Percentiles rank a stretch among this genome's conserved stretches.
phyloP scores from a whole-genome alignment of 257 asterid species.

The Mentha longifolia region DNA sequence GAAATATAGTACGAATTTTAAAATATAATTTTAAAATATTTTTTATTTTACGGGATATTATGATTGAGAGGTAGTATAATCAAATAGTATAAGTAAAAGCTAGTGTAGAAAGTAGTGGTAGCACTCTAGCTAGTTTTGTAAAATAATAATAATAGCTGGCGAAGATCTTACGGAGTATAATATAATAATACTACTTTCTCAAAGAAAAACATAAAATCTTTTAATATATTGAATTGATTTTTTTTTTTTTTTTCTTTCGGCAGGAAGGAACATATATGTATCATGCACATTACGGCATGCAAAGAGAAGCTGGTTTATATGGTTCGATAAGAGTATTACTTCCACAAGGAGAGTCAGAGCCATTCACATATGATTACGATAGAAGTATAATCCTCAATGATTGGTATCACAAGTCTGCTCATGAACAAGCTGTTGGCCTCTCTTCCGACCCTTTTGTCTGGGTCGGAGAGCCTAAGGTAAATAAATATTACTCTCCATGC shows the following conservation, averaged over 20 bases:
- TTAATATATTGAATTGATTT: background rate
- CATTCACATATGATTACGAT: conserved; percentile 68
- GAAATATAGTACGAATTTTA: too few species aligned
- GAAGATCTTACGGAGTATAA: too few species aligned
- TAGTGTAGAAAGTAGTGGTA: too few species aligned
- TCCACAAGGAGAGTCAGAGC: conserved; percentile 70
- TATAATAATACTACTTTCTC: too few species aligned
- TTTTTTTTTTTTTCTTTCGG: too few species aligned
- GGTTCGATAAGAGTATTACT: conserved; percentile 69
- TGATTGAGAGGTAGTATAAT: too few species aligned
- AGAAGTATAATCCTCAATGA: conserved; percentile 70
- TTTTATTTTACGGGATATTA: too few species aligned
- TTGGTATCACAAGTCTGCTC: conserved; percentile 78
- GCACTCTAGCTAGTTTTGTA: too few species aligned
- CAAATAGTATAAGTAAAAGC: too few species aligned
- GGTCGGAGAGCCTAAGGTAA: conserved; percentile 95
- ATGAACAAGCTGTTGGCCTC: conserved; percentile 73
- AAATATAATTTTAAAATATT: too few species aligned
- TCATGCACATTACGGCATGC: conserved; percentile 98
- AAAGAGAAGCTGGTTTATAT: conserved; percentile 73
- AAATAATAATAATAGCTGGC: too few species aligned
- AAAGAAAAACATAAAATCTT: too few species aligned
- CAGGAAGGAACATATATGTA: conserved; percentile 90
- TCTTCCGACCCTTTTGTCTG: conserved; percentile 72
- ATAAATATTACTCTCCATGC: background rate